Conservation (phyloP, 495 filamentous ascomycete genomes). For the Hypoxylon lenormandii region DNA sequence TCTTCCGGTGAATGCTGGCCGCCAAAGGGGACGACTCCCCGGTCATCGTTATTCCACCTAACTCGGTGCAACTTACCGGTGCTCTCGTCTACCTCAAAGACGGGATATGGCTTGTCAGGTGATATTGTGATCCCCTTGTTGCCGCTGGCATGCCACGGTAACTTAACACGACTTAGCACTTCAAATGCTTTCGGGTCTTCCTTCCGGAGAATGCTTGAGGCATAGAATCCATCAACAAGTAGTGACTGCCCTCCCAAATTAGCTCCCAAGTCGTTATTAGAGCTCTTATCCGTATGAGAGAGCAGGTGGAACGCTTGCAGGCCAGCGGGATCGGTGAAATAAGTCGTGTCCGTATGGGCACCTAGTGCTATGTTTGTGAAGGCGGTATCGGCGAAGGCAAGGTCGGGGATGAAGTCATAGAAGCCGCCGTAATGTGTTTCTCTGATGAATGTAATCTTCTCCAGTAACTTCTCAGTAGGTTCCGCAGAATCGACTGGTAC, state of each 20-base stretch:
- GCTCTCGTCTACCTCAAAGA: slow-evolving; percentile 68
- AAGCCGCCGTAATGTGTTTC: slow-evolving; percentile 94
- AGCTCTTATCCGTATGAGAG: slow-evolving; percentile 67
- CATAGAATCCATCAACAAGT: slow-evolving; percentile 85
- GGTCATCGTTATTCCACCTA: slow-evolving; percentile 92
- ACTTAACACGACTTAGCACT: slow-evolving; percentile 61
- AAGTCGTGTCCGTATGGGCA: slow-evolving; percentile 91
- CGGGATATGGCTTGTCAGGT: slow-evolving; percentile 72
- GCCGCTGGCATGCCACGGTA: slow-evolving; percentile 84
- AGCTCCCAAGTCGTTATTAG: slow-evolving; percentile 17
- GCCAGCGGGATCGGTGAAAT: slow-evolving; percentile 89
- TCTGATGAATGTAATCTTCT: slow-evolving; percentile 84
- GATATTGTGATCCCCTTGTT: slow-evolving; percentile 84
- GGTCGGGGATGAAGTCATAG: slow-evolving; percentile 92
- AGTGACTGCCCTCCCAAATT: slow-evolving; percentile 73
- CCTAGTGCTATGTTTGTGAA: slow-evolving; percentile 82
- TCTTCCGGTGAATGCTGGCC: slow-evolving; percentile 50
- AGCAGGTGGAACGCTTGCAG: slow-evolving; percentile 91
- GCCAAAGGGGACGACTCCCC: slow-evolving; percentile 68
- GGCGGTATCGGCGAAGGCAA: slow-evolving; percentile 89
- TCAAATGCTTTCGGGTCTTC: slow-evolving; percentile 65
- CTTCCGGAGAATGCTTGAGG: slow-evolving; percentile 67
- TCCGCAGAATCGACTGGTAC: slow-evolving; percentile 73
- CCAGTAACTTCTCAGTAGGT: slow-evolving; percentile 75
- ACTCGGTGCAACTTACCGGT: slow-evolving; percentile 69